These are phyloP conservation scores for Cryptococcus sp. DNA, from an alignment of 1,284 basidiomycete species.

Conservation along the genomic window DNA sequence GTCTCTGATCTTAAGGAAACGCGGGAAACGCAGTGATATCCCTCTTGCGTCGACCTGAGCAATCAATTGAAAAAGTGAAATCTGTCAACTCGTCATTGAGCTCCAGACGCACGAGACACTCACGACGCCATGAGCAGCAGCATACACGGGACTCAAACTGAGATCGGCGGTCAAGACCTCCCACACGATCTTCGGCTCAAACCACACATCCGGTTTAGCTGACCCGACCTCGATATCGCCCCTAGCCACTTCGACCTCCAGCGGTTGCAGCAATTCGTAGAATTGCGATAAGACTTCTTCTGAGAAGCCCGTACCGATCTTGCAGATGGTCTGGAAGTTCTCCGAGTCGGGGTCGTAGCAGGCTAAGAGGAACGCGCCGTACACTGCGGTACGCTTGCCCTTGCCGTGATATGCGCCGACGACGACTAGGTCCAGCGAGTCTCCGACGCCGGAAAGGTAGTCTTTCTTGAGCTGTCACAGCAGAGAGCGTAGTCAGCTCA, in stretches of 20 bases:
- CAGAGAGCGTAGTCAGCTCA: background rate
- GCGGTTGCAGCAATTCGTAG: slow-evolving; percentile 74
- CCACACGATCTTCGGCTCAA: slow-evolving; percentile 94
- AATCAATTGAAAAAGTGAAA: too few relatives aligned
- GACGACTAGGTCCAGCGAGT: slow-evolving; percentile 95
- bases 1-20: slow-evolving; percentile 87
- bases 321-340: slow-evolving; percentile 94
- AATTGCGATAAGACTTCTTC: slow-evolving; percentile 86
- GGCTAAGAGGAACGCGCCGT: slow-evolving; percentile 92
- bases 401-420: slow-evolving; percentile 96
- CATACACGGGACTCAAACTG: slow-evolving; percentile 94
- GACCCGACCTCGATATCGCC: slow-evolving; percentile 81
- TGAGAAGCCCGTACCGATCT: slow-evolving; percentile 97
- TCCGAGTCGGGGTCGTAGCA: slow-evolving; percentile 91
- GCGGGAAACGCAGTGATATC: slow-evolving; percentile 92
- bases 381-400: slow-evolving; percentile 94
- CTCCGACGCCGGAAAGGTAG: slow-evolving; percentile 94
- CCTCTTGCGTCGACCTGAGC: slow-evolving; percentile 78
- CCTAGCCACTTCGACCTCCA: slow-evolving; percentile 66
- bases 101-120: slow-evolving; percentile 43
- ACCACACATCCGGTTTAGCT: slow-evolving; percentile 92
- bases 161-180: slow-evolving; percentile 97
- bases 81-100: background rate
- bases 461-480: slow-evolving; percentile 84
- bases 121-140: slow-evolving; percentile 92